Evolutionary conservation across 345 rosid species (phyloP), one percentile per base, ranked within the genome.

Genomic region (Ailanthus altissimus): DNA sequence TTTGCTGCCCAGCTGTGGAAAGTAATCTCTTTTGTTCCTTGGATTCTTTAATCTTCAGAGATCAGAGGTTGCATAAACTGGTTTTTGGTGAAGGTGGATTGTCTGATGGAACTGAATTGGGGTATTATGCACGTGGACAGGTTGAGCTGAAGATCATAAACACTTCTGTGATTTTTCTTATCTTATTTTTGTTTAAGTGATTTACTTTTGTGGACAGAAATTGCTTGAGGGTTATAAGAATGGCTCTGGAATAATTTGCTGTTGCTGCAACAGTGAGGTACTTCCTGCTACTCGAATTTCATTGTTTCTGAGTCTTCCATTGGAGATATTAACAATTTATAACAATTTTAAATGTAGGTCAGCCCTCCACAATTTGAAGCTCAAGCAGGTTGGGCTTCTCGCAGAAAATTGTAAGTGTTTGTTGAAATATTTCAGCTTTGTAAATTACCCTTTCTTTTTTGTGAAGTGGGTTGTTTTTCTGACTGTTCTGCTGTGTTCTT

Each of bases 301-400:
- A 49, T 66, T 62, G 51, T 73, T 51, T 64, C 40, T 12, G 63
- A 54, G 42, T 73, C 60, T 72, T 40, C 3, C 64, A 70, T 74
- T 63, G 45, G 50, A 75, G 53, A 54, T 71, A 71, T 79, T 67
- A 75, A 80, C 65, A 1, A 32, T 75, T 15, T 36, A 49, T 45
- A 16, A 72, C 38, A 74, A 38, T 82, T 76, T 73, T 76, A 76
- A 59, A 78, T 76, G 81, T 91, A 96, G 99, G 94, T 96, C 83
- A 96, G 99, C 86, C 91, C 99, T 53, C 93, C 99, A 58, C 88
- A 86, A 63, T 96, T 96, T 81, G 99, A 96, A 89, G 94, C 91
- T 83, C 99, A 96, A 89, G 99, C 99, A 83, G 99, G 99, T 81
- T 93, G 98, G 97, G 90, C 97, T 76, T 87, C 99, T 58, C 97